A percentile compares a stretch with the other conserved stretches of the same genome.
Conservation (phyloP, 306 rosid genomes). For the Sindora glabra region DNA sequence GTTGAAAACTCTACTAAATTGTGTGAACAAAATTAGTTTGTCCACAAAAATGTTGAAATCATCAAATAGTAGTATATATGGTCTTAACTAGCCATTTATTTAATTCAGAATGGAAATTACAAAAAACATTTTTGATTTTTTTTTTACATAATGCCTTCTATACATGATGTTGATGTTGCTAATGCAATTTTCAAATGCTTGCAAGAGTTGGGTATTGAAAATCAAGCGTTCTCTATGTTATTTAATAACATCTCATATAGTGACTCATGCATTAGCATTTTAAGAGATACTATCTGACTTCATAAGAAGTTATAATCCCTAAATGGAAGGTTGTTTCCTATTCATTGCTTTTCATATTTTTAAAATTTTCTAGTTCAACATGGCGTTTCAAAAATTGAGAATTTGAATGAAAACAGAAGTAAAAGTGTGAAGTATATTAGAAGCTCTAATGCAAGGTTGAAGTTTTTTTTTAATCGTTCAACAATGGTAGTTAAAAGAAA, state of each 20-base stretch:
- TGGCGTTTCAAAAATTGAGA: background rate
- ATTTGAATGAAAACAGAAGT: too few relatives aligned
- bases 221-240: too few relatives aligned
- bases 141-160: background rate
- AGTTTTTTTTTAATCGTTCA: too few relatives aligned
- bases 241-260: background rate
- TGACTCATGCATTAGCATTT: background rate
- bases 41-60: background rate
- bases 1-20: background rate
- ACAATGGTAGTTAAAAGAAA: too few relatives aligned
- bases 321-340: background rate
- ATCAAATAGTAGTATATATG: background rate
- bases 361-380: background rate
- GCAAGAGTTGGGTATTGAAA: background rate
- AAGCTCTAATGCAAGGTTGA: too few relatives aligned
- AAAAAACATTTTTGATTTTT: too few relatives aligned
- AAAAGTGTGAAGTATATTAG: background rate
- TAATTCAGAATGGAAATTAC: background rate
- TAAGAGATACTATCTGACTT: background rate
- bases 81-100: background rate
- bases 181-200: background rate
- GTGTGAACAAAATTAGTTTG: background rate
- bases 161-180: too few relatives aligned
- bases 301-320: background rate
- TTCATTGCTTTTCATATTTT: background rate